phyloP scores from a whole-genome alignment of 805 yeast genomes.

The Lipomyces starkeyi region DNA sequence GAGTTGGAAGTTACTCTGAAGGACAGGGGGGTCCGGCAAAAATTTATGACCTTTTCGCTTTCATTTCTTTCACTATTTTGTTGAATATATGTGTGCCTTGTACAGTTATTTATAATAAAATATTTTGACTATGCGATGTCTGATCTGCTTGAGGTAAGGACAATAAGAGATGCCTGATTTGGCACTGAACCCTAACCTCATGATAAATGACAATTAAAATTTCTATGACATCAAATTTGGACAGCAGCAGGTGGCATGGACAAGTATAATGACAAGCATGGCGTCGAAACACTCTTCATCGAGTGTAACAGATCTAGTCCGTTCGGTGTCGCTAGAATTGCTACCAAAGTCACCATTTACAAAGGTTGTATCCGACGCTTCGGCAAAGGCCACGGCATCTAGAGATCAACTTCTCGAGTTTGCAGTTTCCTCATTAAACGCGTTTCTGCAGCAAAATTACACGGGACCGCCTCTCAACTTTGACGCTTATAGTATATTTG shows the following conservation, averaged over 20 bases:
- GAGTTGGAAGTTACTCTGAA: not conserved
- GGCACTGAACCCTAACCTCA: not conserved
- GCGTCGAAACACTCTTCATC: not conserved
- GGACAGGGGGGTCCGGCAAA: not conserved
- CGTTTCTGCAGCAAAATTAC: constrained; percentile 75
- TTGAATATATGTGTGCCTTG: not conserved
- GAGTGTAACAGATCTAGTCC: not conserved
- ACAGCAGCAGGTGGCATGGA: not conserved
- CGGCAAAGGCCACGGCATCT: not conserved
- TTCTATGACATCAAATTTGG: not conserved
- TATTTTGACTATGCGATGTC: not conserved
- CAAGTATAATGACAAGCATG: not conserved
- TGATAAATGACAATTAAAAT: not conserved
- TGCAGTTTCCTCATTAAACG: constrained; percentile 57
- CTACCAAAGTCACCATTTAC: not conserved
- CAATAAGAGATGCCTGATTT: too few species aligned
- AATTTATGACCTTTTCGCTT: not conserved
- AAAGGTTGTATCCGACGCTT: not conserved
- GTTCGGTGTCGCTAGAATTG: not conserved
- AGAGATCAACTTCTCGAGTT: not conserved
- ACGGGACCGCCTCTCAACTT: constrained; percentile 76
- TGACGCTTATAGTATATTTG: constrained; percentile 46
- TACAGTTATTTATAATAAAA: not conserved
- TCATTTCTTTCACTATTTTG: not conserved
- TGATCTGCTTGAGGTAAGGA: not conserved